Evolutionary conservation across 139 green algal species (phyloP).

Genomic region (Diplosphaera chodatii): DNA sequence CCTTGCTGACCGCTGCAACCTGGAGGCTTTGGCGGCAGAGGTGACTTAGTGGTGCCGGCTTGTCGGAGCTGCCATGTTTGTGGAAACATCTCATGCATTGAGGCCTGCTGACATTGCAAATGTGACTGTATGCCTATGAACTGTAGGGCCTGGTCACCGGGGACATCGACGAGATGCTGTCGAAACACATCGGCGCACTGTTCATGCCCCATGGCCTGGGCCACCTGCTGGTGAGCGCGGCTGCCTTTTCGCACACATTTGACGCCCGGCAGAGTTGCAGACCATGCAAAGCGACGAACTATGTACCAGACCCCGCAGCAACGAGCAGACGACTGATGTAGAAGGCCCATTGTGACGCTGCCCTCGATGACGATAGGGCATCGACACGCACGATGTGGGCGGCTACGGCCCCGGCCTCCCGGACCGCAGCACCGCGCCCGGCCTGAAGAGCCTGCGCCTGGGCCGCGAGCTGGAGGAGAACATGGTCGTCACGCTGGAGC

Average conservation of each 20-base stretch:
- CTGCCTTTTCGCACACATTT: neutral
- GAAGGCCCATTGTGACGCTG: too few species aligned
- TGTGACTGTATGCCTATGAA: too few species aligned
- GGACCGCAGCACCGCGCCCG: conserved; percentile 24
- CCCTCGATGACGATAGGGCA: conserved; percentile 37
- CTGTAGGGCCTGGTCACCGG: conserved; percentile 42
- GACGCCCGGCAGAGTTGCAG: too few species aligned
- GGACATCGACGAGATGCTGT: conserved; percentile 66
- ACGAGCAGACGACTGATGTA: neutral
- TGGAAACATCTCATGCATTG: too few species aligned
- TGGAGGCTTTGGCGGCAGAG: conserved; percentile 49
- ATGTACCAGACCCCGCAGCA: too few species aligned
- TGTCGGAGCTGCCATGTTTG: too few species aligned
- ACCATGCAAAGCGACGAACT: neutral
- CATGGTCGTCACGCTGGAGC: conserved; percentile 43
- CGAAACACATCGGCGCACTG: conserved; percentile 57
- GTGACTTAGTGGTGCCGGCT: too few species aligned
- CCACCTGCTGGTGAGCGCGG: neutral
- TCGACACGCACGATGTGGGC: conserved; percentile 91
- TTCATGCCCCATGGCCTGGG: conserved; percentile 89
- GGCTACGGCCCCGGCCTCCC: conserved; percentile 51
- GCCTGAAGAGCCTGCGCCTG: conserved; percentile 55
- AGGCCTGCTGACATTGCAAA: too few species aligned
- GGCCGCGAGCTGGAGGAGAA: conserved; percentile 55
- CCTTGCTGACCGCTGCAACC: conserved; percentile 70